Evolutionary conservation across 2,329 filamentous ascomycete species (phyloP), one percentile per base, ranked within the genome.

Genomic region (Colletotrichum sojae): DNA sequence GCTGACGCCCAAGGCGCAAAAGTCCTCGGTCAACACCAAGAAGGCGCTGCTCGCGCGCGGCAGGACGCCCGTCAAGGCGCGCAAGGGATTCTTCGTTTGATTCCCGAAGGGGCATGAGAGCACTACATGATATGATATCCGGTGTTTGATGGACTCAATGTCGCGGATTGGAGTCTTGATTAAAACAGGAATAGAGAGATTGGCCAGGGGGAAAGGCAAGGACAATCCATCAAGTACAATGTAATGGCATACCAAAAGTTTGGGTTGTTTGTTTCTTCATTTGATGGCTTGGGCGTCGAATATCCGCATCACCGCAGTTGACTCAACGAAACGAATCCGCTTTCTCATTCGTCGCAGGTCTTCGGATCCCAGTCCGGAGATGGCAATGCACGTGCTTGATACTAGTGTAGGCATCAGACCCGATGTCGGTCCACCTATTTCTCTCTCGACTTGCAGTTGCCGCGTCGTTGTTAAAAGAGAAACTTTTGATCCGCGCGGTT

Each of bases 1-100:
- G 63, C 78, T 89, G 71, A 83, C 86, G 60, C 88, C 87, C 25
- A 85, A 82, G 78, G 68, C 74, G 68, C 79, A 79, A 72, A 85
- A 83, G 77, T 73, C 82, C 40, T 75, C 84, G 8, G 77, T 78
- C 64, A 79, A 76, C 63, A 72, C 79, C 18, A 88, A 83, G 78
- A 79, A 85, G 63, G 72, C 77, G 25, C 76, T 90, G 36, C 71
- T 89, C 67, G 78, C 74, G 73, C 82, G 88, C 71, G 80, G 81
- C 45, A 80, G 86, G 59, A 72, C 76, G 25, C 75, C 75, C 6
- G 78, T 79, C 16, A 79, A 79, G 53, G 59, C 59, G 27, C 78
- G 75, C 67, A 80, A 80, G 66, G 84, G 85, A 0, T 88, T 88
- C 73, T 80, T 88, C 59, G 77, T 81, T 3, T 67, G 72, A 46